Conservation (phyloP, 306 rosid genomes). For the Inga laurina region DNA sequence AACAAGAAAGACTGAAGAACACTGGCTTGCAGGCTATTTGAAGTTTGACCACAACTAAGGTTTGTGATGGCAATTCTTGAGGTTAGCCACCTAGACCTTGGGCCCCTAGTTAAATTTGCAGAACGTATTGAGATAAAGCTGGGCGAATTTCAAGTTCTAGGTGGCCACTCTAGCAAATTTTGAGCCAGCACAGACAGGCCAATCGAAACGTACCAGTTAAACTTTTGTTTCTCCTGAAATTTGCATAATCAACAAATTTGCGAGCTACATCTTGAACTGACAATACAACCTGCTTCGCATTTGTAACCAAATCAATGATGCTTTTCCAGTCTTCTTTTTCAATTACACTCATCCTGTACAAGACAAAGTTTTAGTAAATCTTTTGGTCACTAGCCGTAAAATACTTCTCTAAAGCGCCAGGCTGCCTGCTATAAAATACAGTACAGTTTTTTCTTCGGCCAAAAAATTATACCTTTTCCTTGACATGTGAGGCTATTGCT, state of each 20-base stretch:
- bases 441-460: not conserved
- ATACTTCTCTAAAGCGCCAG: conserved; percentile 4
- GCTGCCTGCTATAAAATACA: not conserved
- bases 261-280: conserved; percentile 87
- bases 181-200: conserved; percentile 15
- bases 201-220: conserved; percentile 58
- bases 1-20: not conserved
- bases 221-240: conserved; percentile 52
- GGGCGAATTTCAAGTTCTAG: conserved; percentile 4
- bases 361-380: conserved; percentile 29
- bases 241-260: conserved; percentile 80
- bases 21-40: not conserved
- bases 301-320: conserved; percentile 72
- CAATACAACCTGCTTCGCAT: conserved; percentile 83
- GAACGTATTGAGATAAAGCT: not conserved
- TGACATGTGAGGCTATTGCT: not conserved
- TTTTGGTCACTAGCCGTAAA: conserved; percentile 27
- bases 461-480: not conserved
- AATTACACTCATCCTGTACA: conserved; percentile 68
- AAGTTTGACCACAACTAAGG: not conserved
- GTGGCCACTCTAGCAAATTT: conserved; percentile 10
- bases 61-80: conserved; percentile 2
- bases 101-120: not conserved
- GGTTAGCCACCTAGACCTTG: not conserved
- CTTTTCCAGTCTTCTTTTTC: conserved; percentile 89